phyloP scores from a whole-genome alignment of 2,329 filamentous ascomycete genomes.

The Colletotrichum scovillei region DNA sequence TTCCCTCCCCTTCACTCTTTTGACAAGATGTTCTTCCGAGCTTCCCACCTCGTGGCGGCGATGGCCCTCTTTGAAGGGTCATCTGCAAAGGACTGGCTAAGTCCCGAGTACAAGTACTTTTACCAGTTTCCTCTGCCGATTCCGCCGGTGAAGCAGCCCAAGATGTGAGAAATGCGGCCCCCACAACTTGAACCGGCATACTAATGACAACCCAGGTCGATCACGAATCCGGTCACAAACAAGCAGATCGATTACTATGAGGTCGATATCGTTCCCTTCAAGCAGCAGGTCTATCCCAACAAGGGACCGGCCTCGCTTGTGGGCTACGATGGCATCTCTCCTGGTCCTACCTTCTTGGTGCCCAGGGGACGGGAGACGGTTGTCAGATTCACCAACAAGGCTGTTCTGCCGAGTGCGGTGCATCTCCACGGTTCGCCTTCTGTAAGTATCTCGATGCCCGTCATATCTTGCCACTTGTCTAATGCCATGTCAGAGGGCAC shows the following conservation, averaged over 20 bases:
- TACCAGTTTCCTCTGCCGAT: conserved; percentile 56
- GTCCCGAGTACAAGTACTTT: conserved; percentile 50
- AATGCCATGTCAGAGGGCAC: conserved; percentile 43
- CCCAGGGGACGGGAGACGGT: conserved; percentile 61
- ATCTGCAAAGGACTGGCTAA: conserved; percentile 38
- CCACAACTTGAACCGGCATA: not conserved
- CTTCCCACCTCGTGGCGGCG: conserved; percentile 5
- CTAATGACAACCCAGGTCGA: not conserved
- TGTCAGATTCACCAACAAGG: conserved; percentile 64
- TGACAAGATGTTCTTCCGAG: conserved; percentile 11
- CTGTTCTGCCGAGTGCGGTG: conserved; percentile 54
- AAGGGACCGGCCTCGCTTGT: conserved; percentile 44
- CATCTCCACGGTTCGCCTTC: conserved; percentile 67
- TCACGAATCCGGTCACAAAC: conserved; percentile 45
- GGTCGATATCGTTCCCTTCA: conserved; percentile 46
- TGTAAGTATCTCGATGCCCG: not conserved
- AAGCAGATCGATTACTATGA: conserved; percentile 46
- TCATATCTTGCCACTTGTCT: conserved; percentile 22
- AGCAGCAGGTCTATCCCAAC: conserved; percentile 50
- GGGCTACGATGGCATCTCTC: conserved; percentile 66
- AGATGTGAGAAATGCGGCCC: conserved; percentile 45
- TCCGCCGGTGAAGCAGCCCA: conserved; percentile 54
- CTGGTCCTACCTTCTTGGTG: conserved; percentile 64
- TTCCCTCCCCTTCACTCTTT: not conserved
- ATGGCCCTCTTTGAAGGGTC: conserved; percentile 24